Evolutionary conservation across 1,284 basidiomycete genomes (phyloP).

Genomic region (Marasmius tenuissimus): DNA sequence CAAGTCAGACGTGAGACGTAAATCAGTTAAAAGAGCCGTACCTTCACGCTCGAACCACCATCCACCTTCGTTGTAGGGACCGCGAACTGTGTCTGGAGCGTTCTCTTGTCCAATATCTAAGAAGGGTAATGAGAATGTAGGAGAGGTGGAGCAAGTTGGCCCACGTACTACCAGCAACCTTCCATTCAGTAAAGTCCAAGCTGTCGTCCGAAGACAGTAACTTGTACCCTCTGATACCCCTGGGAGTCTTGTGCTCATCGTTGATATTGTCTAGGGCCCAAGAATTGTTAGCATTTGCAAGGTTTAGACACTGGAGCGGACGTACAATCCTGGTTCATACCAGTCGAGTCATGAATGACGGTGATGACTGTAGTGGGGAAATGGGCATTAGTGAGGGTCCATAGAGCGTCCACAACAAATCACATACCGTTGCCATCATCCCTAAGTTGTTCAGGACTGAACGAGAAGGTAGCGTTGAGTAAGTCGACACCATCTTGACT

Average conservation of each 20-base stretch:
- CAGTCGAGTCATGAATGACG: slow-evolving; percentile 34
- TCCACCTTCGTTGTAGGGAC: slow-evolving; percentile 53
- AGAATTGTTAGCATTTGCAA: neutral
- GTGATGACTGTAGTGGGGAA: slow-evolving; percentile 24
- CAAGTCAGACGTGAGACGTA: neutral
- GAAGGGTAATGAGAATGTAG: neutral
- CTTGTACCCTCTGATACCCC: slow-evolving; percentile 47
- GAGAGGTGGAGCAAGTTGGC: neutral
- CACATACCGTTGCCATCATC: slow-evolving; percentile 31
- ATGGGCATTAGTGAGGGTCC: neutral
- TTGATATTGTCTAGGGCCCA: slow-evolving; percentile 25
- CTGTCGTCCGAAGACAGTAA: slow-evolving; percentile 30
- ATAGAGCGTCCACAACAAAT: slow-evolving; percentile 7
- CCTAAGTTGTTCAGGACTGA: slow-evolving; percentile 28
- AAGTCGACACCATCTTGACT: slow-evolving; percentile 31
- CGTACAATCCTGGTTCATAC: slow-evolving; percentile 35
- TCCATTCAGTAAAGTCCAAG: slow-evolving; percentile 43
- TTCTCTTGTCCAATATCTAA: slow-evolving; percentile 34
- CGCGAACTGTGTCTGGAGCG: slow-evolving; percentile 36
- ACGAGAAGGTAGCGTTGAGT: slow-evolving; percentile 30
- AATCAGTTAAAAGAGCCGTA: slow-evolving; percentile 18
- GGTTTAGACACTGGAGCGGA: neutral
- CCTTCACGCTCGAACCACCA: slow-evolving; percentile 49
- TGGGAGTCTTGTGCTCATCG: slow-evolving; percentile 36
- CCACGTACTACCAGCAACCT: slow-evolving; percentile 46